Percentiles rank a stretch among this genome's conserved stretches.
These are phyloP conservation scores for Endotrypanum monterogeii DNA, from an alignment of 208 protist species.

Conservation along the genomic window DNA sequence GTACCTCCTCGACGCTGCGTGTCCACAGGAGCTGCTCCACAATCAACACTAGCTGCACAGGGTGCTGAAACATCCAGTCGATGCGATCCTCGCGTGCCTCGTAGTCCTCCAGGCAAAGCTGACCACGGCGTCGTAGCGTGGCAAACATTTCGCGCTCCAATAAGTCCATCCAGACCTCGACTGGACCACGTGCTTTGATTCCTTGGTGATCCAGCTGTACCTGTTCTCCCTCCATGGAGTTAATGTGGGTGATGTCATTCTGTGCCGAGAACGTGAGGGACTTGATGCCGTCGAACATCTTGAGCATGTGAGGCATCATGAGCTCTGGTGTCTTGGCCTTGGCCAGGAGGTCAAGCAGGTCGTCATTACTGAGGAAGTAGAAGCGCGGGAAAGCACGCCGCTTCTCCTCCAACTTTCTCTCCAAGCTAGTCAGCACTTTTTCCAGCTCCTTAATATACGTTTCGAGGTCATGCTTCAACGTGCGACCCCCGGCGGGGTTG, in stretches of 20 bases:
- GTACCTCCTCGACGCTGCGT: constrained; percentile 90
- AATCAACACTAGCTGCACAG: constrained; percentile 94
- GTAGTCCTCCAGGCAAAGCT: constrained; percentile 90
- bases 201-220: constrained; percentile 93
- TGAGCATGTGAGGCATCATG: constrained; percentile 97
- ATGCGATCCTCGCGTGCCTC: constrained; percentile 71
- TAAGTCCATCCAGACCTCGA: constrained; percentile 96
- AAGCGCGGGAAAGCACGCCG: constrained; percentile 96
- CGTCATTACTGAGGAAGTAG: constrained; percentile 97
- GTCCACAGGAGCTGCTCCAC: constrained; percentile 96
- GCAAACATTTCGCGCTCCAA: constrained; percentile 95
- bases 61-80: constrained; percentile 93
- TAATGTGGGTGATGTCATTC: constrained; percentile 92
- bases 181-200: constrained; percentile 94
- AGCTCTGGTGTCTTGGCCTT: constrained; percentile 97
- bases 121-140: constrained; percentile 86
- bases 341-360: constrained; percentile 98
- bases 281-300: constrained; percentile 98
- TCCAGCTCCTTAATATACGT: constrained; percentile 94
- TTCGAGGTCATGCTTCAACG: constrained; percentile 84
- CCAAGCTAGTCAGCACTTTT: constrained; percentile 93
- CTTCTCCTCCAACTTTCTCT: constrained; percentile 97
- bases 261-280: constrained; percentile 72
- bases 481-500: constrained; percentile 47
- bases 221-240: constrained; percentile 91